Evolutionary conservation across 2,329 filamentous ascomycete species (phyloP).

Genomic region (Penicillium nordicum): DNA sequence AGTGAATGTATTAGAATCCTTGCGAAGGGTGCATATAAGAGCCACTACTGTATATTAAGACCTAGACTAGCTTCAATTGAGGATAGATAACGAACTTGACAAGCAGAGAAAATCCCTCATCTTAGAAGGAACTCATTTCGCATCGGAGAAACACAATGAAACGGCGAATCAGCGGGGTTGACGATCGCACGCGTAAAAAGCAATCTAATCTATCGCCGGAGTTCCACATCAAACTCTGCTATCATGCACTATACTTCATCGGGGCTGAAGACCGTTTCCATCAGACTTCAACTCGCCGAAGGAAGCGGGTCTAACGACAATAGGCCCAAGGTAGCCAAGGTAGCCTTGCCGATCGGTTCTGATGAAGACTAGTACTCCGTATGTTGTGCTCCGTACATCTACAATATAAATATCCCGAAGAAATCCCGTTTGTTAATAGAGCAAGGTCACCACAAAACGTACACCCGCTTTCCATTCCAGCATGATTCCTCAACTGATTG

Average conservation of each 20-base stretch:
- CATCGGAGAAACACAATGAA: neutral
- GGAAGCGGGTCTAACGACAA: neutral
- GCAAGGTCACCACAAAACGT: neutral
- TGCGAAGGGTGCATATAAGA: neutral
- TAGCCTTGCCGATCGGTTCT: too few relatives aligned
- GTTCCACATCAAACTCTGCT: neutral
- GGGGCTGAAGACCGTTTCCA: neutral
- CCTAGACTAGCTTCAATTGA: neutral
- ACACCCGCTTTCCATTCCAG: neutral
- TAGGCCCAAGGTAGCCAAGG: neutral
- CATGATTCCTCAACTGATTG: conserved; percentile 8
- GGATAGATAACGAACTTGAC: neutral
- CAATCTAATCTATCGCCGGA: neutral
- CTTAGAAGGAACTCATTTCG: neutral
- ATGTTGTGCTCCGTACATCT: neutral
- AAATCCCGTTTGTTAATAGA: neutral
- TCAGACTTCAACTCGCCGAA: neutral
- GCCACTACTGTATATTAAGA: neutral
- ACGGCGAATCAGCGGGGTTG: neutral
- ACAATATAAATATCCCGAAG: neutral
- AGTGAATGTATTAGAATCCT: neutral
- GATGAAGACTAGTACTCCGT: too few relatives aligned
- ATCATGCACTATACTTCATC: conserved; percentile 1
- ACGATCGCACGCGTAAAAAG: neutral
- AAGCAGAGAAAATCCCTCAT: neutral